Percentiles rank a stretch among this genome's conserved stretches.
Evolutionary conservation across 148 eudicot species (phyloP).

Genomic region (Amaranthus palmeri): DNA sequence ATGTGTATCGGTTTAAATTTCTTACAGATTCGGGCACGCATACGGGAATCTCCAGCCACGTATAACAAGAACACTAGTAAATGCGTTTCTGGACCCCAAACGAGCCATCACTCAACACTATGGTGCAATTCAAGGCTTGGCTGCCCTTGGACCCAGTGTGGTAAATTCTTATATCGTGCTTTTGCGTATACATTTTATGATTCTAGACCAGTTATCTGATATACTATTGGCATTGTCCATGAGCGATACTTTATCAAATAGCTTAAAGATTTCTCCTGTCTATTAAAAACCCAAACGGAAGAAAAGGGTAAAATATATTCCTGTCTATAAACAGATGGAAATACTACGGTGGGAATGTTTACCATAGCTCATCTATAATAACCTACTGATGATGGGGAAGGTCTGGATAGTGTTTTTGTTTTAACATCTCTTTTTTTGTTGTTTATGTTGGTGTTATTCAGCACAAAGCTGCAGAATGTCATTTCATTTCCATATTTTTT

Average conservation of each 20-base stretch:
- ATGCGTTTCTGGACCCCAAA: constrained; percentile 71
- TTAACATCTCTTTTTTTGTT: not conserved
- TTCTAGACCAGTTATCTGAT: not conserved
- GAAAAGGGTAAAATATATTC: not conserved
- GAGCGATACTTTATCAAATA: not conserved
- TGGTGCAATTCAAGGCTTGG: constrained; percentile 77
- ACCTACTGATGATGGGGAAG: not conserved
- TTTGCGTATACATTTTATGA: not conserved
- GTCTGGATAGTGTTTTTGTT: not conserved
- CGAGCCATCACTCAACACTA: constrained; percentile 72
- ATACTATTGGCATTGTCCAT: not conserved
- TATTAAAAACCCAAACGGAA: not conserved
- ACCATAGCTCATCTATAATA: not conserved
- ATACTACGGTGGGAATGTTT: not conserved
- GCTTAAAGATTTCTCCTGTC: not conserved
- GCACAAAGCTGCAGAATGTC: not conserved
- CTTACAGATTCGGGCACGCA: constrained; percentile 64
- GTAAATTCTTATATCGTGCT: constrained; percentile 27
- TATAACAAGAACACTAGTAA: constrained; percentile 63
- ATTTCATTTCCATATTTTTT: not conserved
- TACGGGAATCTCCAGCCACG: constrained; percentile 70
- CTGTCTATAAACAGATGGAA: not conserved
- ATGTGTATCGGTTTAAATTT: not conserved
- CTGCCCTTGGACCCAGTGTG: constrained; percentile 76
- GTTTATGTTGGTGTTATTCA: not conserved